Percentiles rank a stretch among this genome's conserved stretches.
Evolutionary conservation across 1,284 basidiomycete species (phyloP).

Genomic region (Papiliotrema nemorosa): DNA sequence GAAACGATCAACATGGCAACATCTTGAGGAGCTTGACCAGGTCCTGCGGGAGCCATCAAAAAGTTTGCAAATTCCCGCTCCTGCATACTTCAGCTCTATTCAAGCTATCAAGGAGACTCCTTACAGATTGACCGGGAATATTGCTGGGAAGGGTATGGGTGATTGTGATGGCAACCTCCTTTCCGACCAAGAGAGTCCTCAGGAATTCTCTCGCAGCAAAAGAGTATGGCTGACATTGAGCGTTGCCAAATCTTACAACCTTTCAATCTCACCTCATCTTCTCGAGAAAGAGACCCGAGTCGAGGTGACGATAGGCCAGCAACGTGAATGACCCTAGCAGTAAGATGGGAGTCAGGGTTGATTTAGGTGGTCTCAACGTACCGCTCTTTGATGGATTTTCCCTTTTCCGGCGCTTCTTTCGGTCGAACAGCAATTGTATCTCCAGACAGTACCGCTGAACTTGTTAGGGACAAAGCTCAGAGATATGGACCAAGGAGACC

Average conservation of each 20-base stretch:
- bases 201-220: slow-evolving; percentile 92
- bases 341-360: background rate
- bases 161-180: slow-evolving; percentile 58
- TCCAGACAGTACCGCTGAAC: slow-evolving; percentile 75
- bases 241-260: background rate
- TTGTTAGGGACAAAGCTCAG: slow-evolving; percentile 2
- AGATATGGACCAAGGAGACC: slow-evolving; percentile 4
- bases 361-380: slow-evolving; percentile 37
- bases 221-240: slow-evolving; percentile 66
- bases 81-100: slow-evolving; percentile 3
- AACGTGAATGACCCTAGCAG: slow-evolving; percentile 70
- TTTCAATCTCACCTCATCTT: slow-evolving; percentile 68
- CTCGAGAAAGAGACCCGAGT: slow-evolving; percentile 70
- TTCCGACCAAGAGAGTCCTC: slow-evolving; percentile 77
- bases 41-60: slow-evolving; percentile 45
- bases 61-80: slow-evolving; percentile 48
- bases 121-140: slow-evolving; percentile 11
- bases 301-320: slow-evolving; percentile 78
- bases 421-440: slow-evolving; percentile 76
- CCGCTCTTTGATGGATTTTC: slow-evolving; percentile 84
- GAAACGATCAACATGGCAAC: slow-evolving; percentile 73
- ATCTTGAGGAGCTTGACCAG: slow-evolving; percentile 55
- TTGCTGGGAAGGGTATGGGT: slow-evolving; percentile 37
- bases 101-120: slow-evolving; percentile 9
- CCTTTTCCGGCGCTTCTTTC: slow-evolving; percentile 69